Conservation (phyloP, 169 alveolate species). For the Cryptosporidium tyzzeri region DNA sequence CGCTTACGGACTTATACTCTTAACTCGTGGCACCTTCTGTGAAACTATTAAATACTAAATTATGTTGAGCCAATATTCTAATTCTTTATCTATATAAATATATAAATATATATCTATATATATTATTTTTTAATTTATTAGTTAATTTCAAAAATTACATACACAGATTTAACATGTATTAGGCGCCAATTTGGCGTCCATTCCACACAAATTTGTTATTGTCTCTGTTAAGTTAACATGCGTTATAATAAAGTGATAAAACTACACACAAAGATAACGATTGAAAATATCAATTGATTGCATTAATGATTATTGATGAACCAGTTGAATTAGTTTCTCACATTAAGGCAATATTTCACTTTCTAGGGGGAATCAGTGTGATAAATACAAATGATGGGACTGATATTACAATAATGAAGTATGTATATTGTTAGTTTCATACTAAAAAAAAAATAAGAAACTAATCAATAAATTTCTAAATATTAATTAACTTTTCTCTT, state of each 20-base stretch:
- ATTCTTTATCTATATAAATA: constrained; percentile 1
- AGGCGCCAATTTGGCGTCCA: constrained; percentile 77
- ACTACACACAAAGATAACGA: constrained; percentile 20
- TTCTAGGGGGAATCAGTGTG: constrained; percentile 53
- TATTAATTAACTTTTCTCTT: not conserved
- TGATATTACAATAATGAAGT: constrained; percentile 49
- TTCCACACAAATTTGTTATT: constrained; percentile 74
- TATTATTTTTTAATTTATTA: not conserved
- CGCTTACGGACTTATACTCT: not conserved
- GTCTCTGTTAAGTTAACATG: constrained; percentile 49
- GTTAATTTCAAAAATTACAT: not conserved
- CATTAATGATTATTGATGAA: constrained; percentile 2
- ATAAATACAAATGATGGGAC: not conserved
- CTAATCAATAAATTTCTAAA: not conserved
- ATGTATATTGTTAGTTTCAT: constrained; percentile 3
- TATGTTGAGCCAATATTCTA: not conserved
- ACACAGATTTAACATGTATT: constrained; percentile 53
- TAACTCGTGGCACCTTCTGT: not conserved
- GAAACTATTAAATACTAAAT: constrained; percentile 9
- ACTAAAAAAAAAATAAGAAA: not conserved
- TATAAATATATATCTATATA: not conserved
- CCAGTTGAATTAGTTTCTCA: constrained; percentile 58
- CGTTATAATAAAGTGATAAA: not conserved
- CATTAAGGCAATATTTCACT: constrained; percentile 63
- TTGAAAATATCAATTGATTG: not conserved